Percentiles rank a stretch among this genome's conserved stretches.
phyloP scores from a whole-genome alignment of 768 basidiomycete species.

The Exsudoporus frostii region DNA sequence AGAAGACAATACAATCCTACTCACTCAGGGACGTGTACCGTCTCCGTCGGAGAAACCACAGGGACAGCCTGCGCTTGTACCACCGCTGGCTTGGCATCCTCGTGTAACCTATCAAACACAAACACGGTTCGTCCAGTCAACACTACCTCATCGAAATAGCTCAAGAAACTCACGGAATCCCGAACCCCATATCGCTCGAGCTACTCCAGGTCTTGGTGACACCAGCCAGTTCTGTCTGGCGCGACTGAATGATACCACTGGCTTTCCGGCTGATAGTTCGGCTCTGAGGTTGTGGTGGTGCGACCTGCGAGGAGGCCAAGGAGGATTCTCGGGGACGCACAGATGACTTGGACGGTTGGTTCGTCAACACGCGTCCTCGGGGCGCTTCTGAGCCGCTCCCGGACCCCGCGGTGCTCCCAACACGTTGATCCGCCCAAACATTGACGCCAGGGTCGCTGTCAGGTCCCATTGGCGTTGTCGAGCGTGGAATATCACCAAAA shows the following conservation, averaged over 20 bases:
- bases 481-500: slow-evolving; percentile 26
- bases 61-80: slow-evolving; percentile 10
- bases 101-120: slow-evolving; percentile 11
- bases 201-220: slow-evolving; percentile 33
- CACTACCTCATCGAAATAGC: background rate
- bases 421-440: slow-evolving; percentile 29
- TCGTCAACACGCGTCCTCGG: slow-evolving; percentile 17
- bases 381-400: slow-evolving; percentile 20
- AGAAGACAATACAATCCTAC: background rate
- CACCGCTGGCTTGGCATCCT: slow-evolving; percentile 23
- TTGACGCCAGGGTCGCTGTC: slow-evolving; percentile 23
- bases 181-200: slow-evolving; percentile 23
- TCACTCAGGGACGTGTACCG: slow-evolving; percentile 32
- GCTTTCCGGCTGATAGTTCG: slow-evolving; percentile 25
- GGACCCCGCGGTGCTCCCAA: slow-evolving; percentile 1
- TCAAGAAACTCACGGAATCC: slow-evolving; percentile 17
- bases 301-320: slow-evolving; percentile 23
- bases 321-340: slow-evolving; percentile 26
- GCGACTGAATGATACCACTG: slow-evolving; percentile 21
- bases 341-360: slow-evolving; percentile 24
- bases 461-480: slow-evolving; percentile 22
- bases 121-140: background rate
- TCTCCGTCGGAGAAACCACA: slow-evolving; percentile 26
- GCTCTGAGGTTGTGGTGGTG: slow-evolving; percentile 16
- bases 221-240: slow-evolving; percentile 30